Percentiles rank a stretch among this genome's conserved stretches.
Evolutionary conservation across 164 flowering plant genomes (phyloP).

Genomic region (Berberis thunbergii): DNA sequence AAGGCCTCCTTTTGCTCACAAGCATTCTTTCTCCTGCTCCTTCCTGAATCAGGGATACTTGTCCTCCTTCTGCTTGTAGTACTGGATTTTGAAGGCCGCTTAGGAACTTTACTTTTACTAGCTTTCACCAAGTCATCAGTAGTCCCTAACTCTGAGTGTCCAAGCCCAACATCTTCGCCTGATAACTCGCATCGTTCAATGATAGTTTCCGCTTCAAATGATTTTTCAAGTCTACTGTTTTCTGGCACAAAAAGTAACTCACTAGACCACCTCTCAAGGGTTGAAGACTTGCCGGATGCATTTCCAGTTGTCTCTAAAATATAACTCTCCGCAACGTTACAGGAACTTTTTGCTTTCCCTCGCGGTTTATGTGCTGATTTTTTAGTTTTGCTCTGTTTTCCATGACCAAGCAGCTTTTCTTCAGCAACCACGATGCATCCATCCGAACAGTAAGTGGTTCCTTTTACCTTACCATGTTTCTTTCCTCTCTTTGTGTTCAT

Average conservation of each 20-base stretch:
- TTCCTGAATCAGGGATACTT: conserved; percentile 18
- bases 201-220: conserved; percentile 12
- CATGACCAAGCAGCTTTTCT: conserved; percentile 12
- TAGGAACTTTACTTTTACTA: conserved; percentile 18
- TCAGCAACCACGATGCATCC: conserved; percentile 9
- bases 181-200: conserved; percentile 11
- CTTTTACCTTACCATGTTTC: conserved; percentile 22
- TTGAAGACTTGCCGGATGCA: conserved; percentile 16
- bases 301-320: conserved; percentile 11
- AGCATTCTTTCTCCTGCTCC: conserved; percentile 18
- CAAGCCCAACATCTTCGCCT: conserved; percentile 11
- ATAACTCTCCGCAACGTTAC: conserved; percentile 12
- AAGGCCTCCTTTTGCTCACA: conserved; percentile 19
- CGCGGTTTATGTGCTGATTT: conserved; percentile 8
- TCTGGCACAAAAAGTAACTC: conserved; percentile 4
- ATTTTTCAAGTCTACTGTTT: conserved; percentile 14
- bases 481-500: conserved; percentile 24
- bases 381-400: conserved; percentile 14
- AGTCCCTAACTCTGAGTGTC: conserved; percentile 14
- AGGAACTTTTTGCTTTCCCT: conserved; percentile 12
- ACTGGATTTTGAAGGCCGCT: conserved; percentile 19
- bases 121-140: conserved; percentile 13
- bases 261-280: conserved; percentile 7
- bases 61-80: conserved; percentile 17
- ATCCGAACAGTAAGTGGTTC: background rate